Evolutionary conservation across 2,329 filamentous ascomycete species (phyloP), one percentile per base, ranked within the genome.

Genomic region (Epichloe baconii): DNA sequence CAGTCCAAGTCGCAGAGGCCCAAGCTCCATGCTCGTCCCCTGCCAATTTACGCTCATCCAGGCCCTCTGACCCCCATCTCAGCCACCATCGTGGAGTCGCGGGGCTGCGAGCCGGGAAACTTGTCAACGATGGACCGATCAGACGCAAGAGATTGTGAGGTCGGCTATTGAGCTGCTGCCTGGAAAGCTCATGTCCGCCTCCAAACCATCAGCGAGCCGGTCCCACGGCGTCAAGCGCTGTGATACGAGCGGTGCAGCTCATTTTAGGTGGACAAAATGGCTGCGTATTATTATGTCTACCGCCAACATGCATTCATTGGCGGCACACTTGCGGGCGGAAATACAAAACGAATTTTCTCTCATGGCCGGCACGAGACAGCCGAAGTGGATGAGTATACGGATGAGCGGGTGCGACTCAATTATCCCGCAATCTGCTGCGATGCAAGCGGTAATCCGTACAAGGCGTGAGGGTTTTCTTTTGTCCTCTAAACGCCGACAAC

Each of bases 41-140:
- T 26, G 40, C 14, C 34, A 12, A 36, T 44, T 15, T 40, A 21
- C 10, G 26, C 19, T 21, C n/a, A 43, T 43, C 12, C 14, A 49
- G 19, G n/a, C 14, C 36, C 15, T 15, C 21, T 14, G 4, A 31
- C 10, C 31, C 12, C n/a, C 31, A 31, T 35, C 21, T 40, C 48
- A 31, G 19, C 21, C 40, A 40, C 31, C 34, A 47, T 48, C 48
- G 31, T 41, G 34, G 35, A 50, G 44, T 50, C 42, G 44, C 41
- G 44, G 48, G 34, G 40, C 19, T 50, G 19, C 26, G 44, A 44
- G 38, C 47, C 44, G 52, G 40, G 12, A n/a, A 50, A 23, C 21
- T 47, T 41, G 44, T 26, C 26, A 26, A 26, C 2, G 26, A 31
- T 8, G 26, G 26, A 8, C 26, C 26, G 7, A 31, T 31, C 26